phyloP scores from a whole-genome alignment of 495 filamentous ascomycete species.

The Hypoxylon cercidicola region DNA sequence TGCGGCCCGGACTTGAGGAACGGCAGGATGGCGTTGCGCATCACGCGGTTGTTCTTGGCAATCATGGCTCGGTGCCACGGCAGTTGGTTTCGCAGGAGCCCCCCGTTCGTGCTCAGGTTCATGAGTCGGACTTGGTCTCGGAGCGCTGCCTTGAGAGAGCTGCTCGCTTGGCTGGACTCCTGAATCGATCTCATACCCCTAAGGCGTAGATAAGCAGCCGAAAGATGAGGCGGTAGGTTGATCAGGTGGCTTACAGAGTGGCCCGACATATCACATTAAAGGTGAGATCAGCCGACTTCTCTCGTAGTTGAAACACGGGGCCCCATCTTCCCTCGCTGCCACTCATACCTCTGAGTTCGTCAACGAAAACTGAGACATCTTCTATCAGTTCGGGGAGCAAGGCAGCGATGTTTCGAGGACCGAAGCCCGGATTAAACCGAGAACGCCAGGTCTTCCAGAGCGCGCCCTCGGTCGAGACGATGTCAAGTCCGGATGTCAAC shows the following conservation, averaged over 20 bases:
- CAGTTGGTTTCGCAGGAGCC: too few species aligned
- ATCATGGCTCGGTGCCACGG: too few species aligned
- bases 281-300: constrained; percentile 18
- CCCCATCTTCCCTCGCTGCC: constrained; percentile 37
- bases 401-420: constrained; percentile 33
- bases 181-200: too few species aligned
- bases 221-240: too few species aligned
- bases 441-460: constrained; percentile 51
- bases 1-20: too few species aligned
- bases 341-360: constrained; percentile 31
- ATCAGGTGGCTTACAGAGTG: constrained; percentile 9
- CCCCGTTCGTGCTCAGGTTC: too few species aligned
- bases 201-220: too few species aligned
- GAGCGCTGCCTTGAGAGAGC: too few species aligned
- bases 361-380: constrained; percentile 39
- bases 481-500: constrained; percentile 41
- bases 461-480: constrained; percentile 48
- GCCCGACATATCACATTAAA: constrained; percentile 40
- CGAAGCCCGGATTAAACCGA: constrained; percentile 57
- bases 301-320: constrained; percentile 40
- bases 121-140: too few species aligned
- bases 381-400: constrained; percentile 48
- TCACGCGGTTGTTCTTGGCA: too few species aligned
- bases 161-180: too few species aligned
- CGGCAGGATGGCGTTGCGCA: too few species aligned